A percentile compares a stretch with the other conserved stretches of the same genome.
phyloP scores from a whole-genome alignment of 2,329 filamentous ascomycete species.

The Sarocladiaceae sp. region DNA sequence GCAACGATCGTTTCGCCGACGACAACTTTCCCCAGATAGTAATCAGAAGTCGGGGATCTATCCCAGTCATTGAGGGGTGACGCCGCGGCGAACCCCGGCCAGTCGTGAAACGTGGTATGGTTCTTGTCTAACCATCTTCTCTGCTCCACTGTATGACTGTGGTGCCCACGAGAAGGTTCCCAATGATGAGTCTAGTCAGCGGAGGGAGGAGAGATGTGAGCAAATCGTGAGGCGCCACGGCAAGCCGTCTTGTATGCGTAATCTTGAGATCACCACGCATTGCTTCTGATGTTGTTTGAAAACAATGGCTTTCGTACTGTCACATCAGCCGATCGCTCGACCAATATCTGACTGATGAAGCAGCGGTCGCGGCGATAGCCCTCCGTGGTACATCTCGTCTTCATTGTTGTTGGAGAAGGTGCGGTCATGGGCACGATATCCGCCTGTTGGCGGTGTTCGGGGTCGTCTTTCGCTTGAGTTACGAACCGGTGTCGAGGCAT shows the following conservation, averaged over 20 bases:
- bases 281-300: no score
- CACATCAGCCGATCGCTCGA: conserved; percentile 48
- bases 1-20: no score
- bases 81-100: background rate
- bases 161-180: no score
- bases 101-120: conserved; percentile 16
- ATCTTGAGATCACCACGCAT: no score
- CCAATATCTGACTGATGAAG: conserved; percentile 46
- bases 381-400: conserved; percentile 40
- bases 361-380: conserved; percentile 45
- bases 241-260: no score
- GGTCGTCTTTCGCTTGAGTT: conserved; percentile 27
- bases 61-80: background rate
- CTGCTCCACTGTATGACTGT: background rate
- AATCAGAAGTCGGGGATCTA: background rate
- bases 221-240: no score
- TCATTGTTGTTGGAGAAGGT: conserved; percentile 41
- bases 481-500: conserved; percentile 21
- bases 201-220: no score
- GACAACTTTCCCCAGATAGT: no score
- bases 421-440: background rate
- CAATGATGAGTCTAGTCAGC: no score
- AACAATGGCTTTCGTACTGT: no score
- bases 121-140: conserved; percentile 14
- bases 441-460: conserved; percentile 9